phyloP scores from a whole-genome alignment of 768 basidiomycete species.

The Collybia sp. region DNA sequence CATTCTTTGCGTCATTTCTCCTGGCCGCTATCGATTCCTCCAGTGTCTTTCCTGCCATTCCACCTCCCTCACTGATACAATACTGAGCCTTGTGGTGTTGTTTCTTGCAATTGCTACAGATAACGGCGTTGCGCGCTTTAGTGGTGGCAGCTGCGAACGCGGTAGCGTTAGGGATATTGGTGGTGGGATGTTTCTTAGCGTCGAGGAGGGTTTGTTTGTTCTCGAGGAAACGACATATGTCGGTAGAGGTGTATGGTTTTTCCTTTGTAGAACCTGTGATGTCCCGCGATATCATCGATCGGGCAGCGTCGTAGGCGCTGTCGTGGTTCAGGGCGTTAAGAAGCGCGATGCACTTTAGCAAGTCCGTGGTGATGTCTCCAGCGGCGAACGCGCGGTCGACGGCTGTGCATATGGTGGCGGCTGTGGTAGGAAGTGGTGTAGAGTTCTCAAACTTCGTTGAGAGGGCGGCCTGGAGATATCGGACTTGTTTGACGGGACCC shows the following conservation, averaged over 20 bases:
- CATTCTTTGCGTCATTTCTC: no score
- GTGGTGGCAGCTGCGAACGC: not conserved
- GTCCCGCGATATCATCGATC: conserved; percentile 5
- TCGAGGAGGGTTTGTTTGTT: not conserved
- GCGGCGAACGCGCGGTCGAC: conserved; percentile 6
- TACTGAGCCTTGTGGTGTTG: not conserved
- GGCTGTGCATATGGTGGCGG: conserved; percentile 1
- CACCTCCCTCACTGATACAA: not conserved
- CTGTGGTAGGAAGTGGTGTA: not conserved
- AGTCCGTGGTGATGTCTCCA: conserved; percentile 5
- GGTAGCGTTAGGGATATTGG: not conserved
- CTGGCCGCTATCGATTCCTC: not conserved
- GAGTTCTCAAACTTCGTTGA: not conserved
- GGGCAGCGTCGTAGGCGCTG: not conserved
- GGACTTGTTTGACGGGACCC: conserved; percentile 13
- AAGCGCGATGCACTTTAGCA: conserved; percentile 8
- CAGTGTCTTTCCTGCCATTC: not conserved
- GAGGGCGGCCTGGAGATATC: conserved; percentile 11
- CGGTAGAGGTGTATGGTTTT: not conserved
- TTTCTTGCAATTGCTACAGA: not conserved
- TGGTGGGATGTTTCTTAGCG: not conserved
- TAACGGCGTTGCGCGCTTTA: not conserved
- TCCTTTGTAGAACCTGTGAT: conserved; percentile 6
- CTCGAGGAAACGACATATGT: not conserved
- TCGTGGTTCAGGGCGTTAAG: conserved; percentile 7